Evolutionary conservation across 371 early-diverging fungal species (phyloP), one percentile per base, ranked within the genome.

Genomic region (Zopfochytrium polystomum): DNA sequence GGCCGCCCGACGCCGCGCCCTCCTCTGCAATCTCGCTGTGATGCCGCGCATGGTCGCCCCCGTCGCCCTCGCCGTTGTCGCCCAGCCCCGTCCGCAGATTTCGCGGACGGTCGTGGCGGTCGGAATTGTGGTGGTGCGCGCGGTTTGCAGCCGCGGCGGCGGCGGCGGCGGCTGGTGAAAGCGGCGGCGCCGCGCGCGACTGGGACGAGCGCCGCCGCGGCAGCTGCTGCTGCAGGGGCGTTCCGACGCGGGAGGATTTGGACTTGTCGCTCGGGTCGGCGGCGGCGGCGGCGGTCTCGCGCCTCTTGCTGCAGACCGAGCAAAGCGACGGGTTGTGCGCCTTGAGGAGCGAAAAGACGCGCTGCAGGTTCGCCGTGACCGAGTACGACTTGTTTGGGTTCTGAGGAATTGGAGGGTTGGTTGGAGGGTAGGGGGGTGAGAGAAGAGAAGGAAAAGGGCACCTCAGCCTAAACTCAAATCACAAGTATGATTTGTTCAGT

Each of bases 291-390:
- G n/a, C n/a, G n/a, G n/a, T n/a, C n/a, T n/a, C n/a, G n/a, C n/a
- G n/a, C 30, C 58, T 52, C 34, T 52, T 43, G 30, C 60, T 62
- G 55, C 80, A 80, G 1, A 80, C 73, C 0, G 76, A 73, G 62
- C 80, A 80, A 27, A 78, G 57, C 1, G 68, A 62, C 1, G 80
- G 80, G 55, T 80, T 77, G 44, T 80, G 80, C 3, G 74, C 33
- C 49, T 80, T 77, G 27, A 80, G 58, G 29, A 80, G 62, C 15
- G 80, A 73, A 60, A 76, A 77, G 15, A 80, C 80, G 25, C 62
- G 52, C 48, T 80, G 80, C 22, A 80, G 63, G 52, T 80, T 80
- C 11, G 80, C 80, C 0, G 80, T 80, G 7, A 80, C 77, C 0
- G 80, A 80, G 57, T 74, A 72, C 1, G 80, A 80, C 49, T 77